Evolutionary conservation across 2,329 filamentous ascomycete species (phyloP).

Genomic region (Talaromyces sp.): DNA sequence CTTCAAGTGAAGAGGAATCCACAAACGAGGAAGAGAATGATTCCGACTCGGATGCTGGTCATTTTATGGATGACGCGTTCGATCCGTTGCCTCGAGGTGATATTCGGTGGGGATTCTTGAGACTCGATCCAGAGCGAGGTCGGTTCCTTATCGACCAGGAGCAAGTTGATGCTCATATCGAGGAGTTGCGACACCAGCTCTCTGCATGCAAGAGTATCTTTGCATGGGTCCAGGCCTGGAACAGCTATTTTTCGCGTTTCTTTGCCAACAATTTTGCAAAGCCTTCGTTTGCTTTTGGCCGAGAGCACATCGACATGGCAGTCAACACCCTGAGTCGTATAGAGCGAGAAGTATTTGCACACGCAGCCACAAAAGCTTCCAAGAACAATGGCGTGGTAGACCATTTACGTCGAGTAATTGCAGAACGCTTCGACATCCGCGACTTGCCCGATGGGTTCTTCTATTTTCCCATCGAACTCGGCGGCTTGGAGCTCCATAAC

Average conservation of each 20-base stretch:
- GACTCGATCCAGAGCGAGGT: constrained; percentile 51
- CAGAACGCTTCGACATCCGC: constrained; percentile 50
- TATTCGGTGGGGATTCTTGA: constrained; percentile 60
- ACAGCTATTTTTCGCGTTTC: constrained; percentile 56
- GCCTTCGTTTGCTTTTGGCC: constrained; percentile 54
- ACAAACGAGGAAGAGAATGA: constrained; percentile 1
- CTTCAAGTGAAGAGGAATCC: constrained; percentile 1
- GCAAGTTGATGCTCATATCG: constrained; percentile 58
- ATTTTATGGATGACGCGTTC: constrained; percentile 14
- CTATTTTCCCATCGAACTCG: constrained; percentile 52
- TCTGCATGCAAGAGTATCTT: constrained; percentile 55
- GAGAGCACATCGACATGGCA: constrained; percentile 55
- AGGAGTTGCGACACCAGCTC: constrained; percentile 59
- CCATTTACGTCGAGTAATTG: constrained; percentile 54
- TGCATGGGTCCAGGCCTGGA: constrained; percentile 59
- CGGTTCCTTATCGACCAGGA: constrained; percentile 59
- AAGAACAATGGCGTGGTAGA: constrained; percentile 48
- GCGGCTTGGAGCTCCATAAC: constrained; percentile 50
- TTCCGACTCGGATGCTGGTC: constrained; percentile 10
- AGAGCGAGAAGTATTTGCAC: constrained; percentile 50
- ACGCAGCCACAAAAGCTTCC: constrained; percentile 14
- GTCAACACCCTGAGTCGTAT: constrained; percentile 52
- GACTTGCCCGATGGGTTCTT: constrained; percentile 52
- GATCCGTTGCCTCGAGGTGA: constrained; percentile 49
- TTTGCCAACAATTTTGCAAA: constrained; percentile 58